Percentiles rank a stretch among this genome's conserved stretches.
Evolutionary conservation across 2,329 filamentous ascomycete species (phyloP).

Genomic region (Xylaria sp.): DNA sequence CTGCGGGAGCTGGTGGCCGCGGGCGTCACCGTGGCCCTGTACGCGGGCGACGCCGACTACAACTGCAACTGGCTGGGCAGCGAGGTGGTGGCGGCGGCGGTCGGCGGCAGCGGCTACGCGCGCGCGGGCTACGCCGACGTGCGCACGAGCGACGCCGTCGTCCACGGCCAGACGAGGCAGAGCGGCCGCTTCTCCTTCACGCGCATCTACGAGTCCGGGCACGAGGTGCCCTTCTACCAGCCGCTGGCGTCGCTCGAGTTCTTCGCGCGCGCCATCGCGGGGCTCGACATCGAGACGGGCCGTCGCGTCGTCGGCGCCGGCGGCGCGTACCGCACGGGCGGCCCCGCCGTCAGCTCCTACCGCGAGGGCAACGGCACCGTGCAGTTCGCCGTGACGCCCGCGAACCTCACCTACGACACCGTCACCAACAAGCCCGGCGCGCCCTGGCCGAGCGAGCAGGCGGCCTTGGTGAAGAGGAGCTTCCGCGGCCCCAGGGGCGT

Average conservation of each 20-base stretch:
- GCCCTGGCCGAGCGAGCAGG: constrained; percentile 39
- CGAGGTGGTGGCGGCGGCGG: constrained; percentile 46
- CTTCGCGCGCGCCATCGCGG: constrained; percentile 59
- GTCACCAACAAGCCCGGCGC: constrained; percentile 46
- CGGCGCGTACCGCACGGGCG: constrained; percentile 51
- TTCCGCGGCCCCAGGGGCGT: constrained; percentile 31
- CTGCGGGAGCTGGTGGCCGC: constrained; percentile 40
- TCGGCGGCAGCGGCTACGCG: constrained; percentile 54
- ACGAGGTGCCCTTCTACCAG: constrained; percentile 64
- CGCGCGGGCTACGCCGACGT: constrained; percentile 60
- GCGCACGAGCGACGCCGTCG: constrained; percentile 52
- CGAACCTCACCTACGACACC: constrained; percentile 49
- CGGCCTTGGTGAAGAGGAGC: constrained; percentile 40
- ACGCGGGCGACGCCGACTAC: constrained; percentile 49
- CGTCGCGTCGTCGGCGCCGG: constrained; percentile 14
- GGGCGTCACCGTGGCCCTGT: constrained; percentile 45
- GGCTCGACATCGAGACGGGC: constrained; percentile 63
- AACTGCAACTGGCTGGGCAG: constrained; percentile 50
- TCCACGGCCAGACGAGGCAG: constrained; percentile 64
- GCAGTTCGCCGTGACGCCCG: constrained; percentile 48
- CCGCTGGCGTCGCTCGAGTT: constrained; percentile 59
- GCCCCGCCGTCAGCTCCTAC: constrained; percentile 55
- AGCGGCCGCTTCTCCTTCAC: constrained; percentile 61
- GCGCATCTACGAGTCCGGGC: constrained; percentile 56
- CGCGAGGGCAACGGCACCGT: constrained; percentile 55